Evolutionary conservation across 2,329 filamentous ascomycete species (phyloP).

Genomic region (Cercospora sp.): DNA sequence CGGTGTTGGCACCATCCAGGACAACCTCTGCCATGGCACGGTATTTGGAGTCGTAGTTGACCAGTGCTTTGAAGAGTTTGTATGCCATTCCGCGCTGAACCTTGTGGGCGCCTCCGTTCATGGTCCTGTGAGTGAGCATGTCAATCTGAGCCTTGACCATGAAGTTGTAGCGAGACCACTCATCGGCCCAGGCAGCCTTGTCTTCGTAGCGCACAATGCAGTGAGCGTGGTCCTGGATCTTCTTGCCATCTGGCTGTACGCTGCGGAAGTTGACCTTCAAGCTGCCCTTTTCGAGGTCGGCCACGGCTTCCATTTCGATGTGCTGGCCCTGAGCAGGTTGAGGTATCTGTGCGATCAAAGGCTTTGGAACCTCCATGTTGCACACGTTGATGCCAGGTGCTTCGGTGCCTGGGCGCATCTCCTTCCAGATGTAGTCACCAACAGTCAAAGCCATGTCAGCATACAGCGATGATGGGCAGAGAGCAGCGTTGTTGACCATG

Average conservation of each 20-base stretch:
- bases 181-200: constrained; percentile 60
- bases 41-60: constrained; percentile 58
- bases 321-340: constrained; percentile 56
- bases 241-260: constrained; percentile 60
- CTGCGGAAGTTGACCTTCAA: constrained; percentile 59
- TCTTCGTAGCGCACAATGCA: constrained; percentile 64
- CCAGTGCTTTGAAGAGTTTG: constrained; percentile 65
- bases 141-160: constrained; percentile 59
- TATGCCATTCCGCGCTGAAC: constrained; percentile 75
- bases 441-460: constrained; percentile 66
- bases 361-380: constrained; percentile 68
- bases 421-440: constrained; percentile 66
- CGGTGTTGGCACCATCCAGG: constrained; percentile 56
- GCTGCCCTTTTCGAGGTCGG: constrained; percentile 56
- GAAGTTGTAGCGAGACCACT: constrained; percentile 66
- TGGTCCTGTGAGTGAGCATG: constrained; percentile 66
- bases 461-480: constrained; percentile 65
- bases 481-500: constrained; percentile 64
- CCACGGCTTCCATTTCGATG: constrained; percentile 61
- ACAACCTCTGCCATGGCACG: constrained; percentile 61
- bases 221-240: constrained; percentile 61
- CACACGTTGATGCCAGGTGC: constrained; percentile 64
- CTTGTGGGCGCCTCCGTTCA: constrained; percentile 67
- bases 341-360: constrained; percentile 61
- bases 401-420: constrained; percentile 58